A percentile compares a stretch with the other conserved stretches of the same genome.
These are phyloP conservation scores for Fragaria ananassa DNA, from an alignment of 306 rosid genomes.

Conservation along the genomic window DNA sequence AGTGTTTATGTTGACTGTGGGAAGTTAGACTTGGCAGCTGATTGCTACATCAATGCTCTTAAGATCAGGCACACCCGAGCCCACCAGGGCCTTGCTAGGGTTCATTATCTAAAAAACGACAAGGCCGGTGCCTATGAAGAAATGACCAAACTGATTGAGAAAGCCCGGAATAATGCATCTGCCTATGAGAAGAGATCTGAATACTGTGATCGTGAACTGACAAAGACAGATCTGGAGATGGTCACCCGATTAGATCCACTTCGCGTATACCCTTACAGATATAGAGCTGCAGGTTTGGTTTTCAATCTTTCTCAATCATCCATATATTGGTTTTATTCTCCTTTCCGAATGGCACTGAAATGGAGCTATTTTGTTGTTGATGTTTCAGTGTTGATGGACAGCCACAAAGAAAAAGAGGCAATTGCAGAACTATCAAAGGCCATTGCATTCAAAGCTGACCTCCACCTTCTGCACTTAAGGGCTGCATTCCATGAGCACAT, in stretches of 20 bases:
- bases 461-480: conserved; percentile 84
- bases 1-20: conserved; percentile 82
- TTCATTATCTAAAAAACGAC: conserved; percentile 60
- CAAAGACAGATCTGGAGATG: conserved; percentile 77
- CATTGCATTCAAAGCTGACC: conserved; percentile 85
- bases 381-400: conserved; percentile 80
- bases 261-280: conserved; percentile 90
- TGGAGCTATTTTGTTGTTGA: conserved; percentile 5
- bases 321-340: not conserved
- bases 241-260: conserved; percentile 83
- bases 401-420: conserved; percentile 74
- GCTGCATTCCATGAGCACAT: conserved; percentile 93
- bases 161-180: conserved; percentile 69
- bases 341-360: conserved; percentile 4
- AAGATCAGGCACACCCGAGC: conserved; percentile 88
- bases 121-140: conserved; percentile 74
- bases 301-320: not conserved
- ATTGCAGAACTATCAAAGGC: conserved; percentile 81
- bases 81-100: conserved; percentile 96
- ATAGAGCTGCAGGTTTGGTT: conserved; percentile 88
- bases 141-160: conserved; percentile 78
- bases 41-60: conserved; percentile 86
- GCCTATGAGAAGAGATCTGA: conserved; percentile 93
- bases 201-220: conserved; percentile 77
- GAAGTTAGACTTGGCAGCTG: conserved; percentile 72